A percentile compares a stretch with the other conserved stretches of the same genome.
phyloP scores from a whole-genome alignment of 306 rosid species.

The Heteromeles arbutifolia region DNA sequence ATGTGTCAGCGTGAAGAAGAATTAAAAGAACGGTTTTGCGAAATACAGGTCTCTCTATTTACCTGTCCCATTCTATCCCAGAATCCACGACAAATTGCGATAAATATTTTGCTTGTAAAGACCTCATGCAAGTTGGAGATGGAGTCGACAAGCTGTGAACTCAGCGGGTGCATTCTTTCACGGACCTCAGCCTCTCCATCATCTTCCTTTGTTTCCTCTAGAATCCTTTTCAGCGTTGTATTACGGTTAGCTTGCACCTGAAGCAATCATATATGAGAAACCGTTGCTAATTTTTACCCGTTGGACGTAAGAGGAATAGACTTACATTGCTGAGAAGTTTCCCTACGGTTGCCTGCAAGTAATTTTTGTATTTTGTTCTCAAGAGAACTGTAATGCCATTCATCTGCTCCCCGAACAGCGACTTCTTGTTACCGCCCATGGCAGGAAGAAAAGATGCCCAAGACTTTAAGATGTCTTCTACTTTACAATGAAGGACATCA shows the following conservation, averaged over 20 bases:
- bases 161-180: slow-evolving; percentile 81
- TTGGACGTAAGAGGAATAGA: not conserved
- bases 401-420: slow-evolving; percentile 85
- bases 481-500: slow-evolving; percentile 83
- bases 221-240: slow-evolving; percentile 72
- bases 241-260: slow-evolving; percentile 75
- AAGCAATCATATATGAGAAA: slow-evolving; percentile 6
- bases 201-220: slow-evolving; percentile 85
- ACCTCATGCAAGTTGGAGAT: slow-evolving; percentile 86
- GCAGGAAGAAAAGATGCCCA: slow-evolving; percentile 85
- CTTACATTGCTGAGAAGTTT: slow-evolving; percentile 87
- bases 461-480: slow-evolving; percentile 82
- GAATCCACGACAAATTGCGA: slow-evolving; percentile 73
- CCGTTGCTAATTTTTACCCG: not conserved
- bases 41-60: slow-evolving; percentile 8
- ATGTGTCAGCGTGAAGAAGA: slow-evolving; percentile 17
- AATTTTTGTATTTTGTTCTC: slow-evolving; percentile 88
- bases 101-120: slow-evolving; percentile 69
- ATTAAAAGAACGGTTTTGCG: not conserved
- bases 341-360: slow-evolving; percentile 87
- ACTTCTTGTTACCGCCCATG: slow-evolving; percentile 62
- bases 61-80: slow-evolving; percentile 99
- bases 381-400: slow-evolving; percentile 78
- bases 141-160: slow-evolving; percentile 67
- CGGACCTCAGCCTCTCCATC: slow-evolving; percentile 93